These are phyloP conservation scores for Leucogyrophana mollusca DNA, from an alignment of 768 basidiomycete genomes.

Conservation along the genomic window DNA sequence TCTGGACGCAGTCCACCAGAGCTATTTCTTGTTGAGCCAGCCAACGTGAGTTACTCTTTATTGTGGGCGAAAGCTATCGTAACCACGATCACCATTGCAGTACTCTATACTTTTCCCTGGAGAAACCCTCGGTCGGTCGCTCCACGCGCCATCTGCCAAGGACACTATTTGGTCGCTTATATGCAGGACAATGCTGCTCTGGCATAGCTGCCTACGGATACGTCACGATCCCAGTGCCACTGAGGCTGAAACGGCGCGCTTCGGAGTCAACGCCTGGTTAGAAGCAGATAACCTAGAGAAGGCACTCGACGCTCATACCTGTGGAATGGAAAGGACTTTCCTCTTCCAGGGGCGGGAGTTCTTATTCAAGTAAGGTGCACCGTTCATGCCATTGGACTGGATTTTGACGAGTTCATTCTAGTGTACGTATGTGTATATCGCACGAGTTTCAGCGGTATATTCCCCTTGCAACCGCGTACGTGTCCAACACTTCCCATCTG, in stretches of 20 bases:
- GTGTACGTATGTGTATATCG: conserved; percentile 68
- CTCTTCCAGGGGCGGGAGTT: conserved; percentile 72
- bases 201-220: conserved; percentile 71
- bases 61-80: conserved; percentile 2
- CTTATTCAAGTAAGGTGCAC: conserved; percentile 67
- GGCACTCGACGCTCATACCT: conserved; percentile 62
- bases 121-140: conserved; percentile 49
- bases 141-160: conserved; percentile 41
- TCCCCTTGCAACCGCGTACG: conserved; percentile 57
- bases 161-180: conserved; percentile 77
- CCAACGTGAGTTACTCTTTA: conserved; percentile 50
- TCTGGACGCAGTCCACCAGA: conserved; percentile 38
- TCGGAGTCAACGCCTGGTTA: conserved; percentile 67
- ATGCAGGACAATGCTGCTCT: conserved; percentile 66
- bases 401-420: conserved; percentile 22
- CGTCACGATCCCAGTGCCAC: conserved; percentile 39
- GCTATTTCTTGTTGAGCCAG: conserved; percentile 59
- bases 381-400: conserved; percentile 1
- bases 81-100: conserved; percentile 32
- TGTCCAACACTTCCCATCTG: conserved; percentile 7
- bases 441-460: conserved; percentile 67
- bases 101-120: conserved; percentile 75
- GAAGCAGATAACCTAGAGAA: conserved; percentile 67
- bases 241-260: conserved; percentile 56
- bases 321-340: conserved; percentile 63